Evolutionary conservation across 345 rosid species (phyloP), one percentile per base, ranked within the genome.

Genomic region (Moringa oleifera): DNA sequence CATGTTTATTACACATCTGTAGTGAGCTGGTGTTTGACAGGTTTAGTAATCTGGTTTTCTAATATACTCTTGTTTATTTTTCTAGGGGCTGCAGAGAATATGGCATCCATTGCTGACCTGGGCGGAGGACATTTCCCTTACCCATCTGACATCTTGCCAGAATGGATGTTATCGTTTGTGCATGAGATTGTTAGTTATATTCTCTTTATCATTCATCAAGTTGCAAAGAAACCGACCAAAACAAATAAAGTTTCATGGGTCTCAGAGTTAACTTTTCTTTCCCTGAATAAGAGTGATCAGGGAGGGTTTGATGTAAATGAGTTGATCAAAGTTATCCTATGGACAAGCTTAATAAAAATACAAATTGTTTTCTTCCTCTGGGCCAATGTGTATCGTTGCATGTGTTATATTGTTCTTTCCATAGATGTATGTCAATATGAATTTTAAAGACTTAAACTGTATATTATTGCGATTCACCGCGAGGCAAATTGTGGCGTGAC

Each of bases 301-400:
- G 53, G 23, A 58, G 56, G 62, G 51, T 7, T 53, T 54, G n/a
- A 37, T 60, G 73, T 64, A 53, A 52, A 61, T 73, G 64, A 23
- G 28, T 57, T 51, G 41, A 45, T 64, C 11, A 36, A 36, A 41
- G 12, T 41, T 41, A 4, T 41, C 47, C 12, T 7, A 1, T 41
- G 47, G 47, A n/a, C n/a, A n/a, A n/a, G n/a, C n/a, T 28, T 28
- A 28, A 28, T 28, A 28, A 28, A 28, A 28, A 2, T 28, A 28
- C 8, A 8, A 2, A 28, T 28, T 28, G 5, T 28, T 28, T 2
- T 8, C 33, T 15, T 11, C 47, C 47, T 4, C 11, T 4, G 37
- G 6, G 2, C 17, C 17, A 41, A 7, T 41, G 47, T 41, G 47
- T 16, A 41, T 41, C 8, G n/a, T n/a, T 33, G 37, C 37, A 33